Percentiles rank a stretch among this genome's conserved stretches.
phyloP scores from a whole-genome alignment of 176 grass and related monocot genomes.

The Metroxylon sagu region DNA sequence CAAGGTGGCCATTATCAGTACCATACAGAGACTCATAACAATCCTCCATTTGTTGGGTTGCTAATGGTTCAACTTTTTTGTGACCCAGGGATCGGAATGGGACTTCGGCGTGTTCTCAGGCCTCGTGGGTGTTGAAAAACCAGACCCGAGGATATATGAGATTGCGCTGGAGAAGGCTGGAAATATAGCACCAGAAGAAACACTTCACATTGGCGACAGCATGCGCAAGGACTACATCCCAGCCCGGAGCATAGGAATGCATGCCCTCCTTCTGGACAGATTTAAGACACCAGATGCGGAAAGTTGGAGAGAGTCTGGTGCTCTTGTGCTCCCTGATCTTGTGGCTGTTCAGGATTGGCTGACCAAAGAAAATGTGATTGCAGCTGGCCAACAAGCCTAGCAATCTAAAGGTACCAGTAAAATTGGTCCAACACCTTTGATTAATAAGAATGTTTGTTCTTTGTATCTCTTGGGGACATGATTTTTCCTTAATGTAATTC shows the following conservation, averaged over 20 bases:
- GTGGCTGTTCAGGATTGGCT: conserved; percentile 52
- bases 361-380: conserved; percentile 31
- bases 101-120: conserved; percentile 52
- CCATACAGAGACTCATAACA: too few species aligned
- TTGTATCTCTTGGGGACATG: too few species aligned
- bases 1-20: conserved; percentile 5
- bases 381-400: conserved; percentile 26
- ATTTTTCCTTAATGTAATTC: too few species aligned
- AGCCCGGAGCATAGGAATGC: conserved; percentile 63
- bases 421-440: too few species aligned
- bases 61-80: background rate
- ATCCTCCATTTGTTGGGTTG: too few species aligned
- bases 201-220: conserved; percentile 83
- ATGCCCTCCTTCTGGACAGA: conserved; percentile 59
- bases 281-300: conserved; percentile 66
- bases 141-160: conserved; percentile 67
- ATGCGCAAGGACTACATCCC: conserved; percentile 78
- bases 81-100: conserved; percentile 36
- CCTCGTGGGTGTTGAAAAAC: conserved; percentile 72
- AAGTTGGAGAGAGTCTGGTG: conserved; percentile 64
- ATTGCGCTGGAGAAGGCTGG: conserved; percentile 85
- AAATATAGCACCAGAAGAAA: conserved; percentile 40
- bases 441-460: too few species aligned
- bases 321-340: conserved; percentile 58
- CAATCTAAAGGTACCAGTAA: too few species aligned